These are phyloP conservation scores for Fusarium aywerte DNA, from an alignment of 2,329 filamentous ascomycete species.

Conservation along the genomic window DNA sequence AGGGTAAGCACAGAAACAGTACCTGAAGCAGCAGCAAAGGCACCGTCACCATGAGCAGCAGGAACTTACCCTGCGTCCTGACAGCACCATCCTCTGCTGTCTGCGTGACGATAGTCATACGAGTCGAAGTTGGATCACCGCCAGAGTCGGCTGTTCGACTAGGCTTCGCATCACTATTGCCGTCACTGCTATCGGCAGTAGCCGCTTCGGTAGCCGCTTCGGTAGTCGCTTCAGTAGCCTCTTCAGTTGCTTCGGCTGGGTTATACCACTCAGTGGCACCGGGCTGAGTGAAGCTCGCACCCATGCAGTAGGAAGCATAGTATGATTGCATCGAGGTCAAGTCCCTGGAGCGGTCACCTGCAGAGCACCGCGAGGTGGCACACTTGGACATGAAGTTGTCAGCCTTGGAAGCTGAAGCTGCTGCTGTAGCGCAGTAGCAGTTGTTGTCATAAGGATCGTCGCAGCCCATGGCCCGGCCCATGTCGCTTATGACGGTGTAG, in stretches of 20 bases:
- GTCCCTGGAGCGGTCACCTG: constrained; percentile 40
- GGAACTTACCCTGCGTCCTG: constrained; percentile 46
- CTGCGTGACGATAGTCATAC: constrained; percentile 42
- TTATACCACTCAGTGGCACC: constrained; percentile 44
- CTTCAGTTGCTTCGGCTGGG: constrained; percentile 35
- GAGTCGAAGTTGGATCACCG: constrained; percentile 35
- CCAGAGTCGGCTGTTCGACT: constrained; percentile 39
- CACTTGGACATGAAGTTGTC: constrained; percentile 40
- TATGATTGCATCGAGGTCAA: constrained; percentile 43
- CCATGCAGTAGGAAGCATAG: constrained; percentile 46
- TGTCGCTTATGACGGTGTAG: constrained; percentile 24
- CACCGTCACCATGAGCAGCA: constrained; percentile 43
- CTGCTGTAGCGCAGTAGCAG: constrained; percentile 44
- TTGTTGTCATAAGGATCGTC: constrained; percentile 42
- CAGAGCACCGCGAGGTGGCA: constrained; percentile 31
- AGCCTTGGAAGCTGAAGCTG: constrained; percentile 35
- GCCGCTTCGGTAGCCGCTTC: constrained; percentile 31
- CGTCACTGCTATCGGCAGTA: background rate
- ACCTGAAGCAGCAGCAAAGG: constrained; percentile 46
- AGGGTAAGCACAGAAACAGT: constrained; percentile 30
- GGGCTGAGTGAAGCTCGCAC: constrained; percentile 41
- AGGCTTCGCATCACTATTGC: constrained; percentile 22
- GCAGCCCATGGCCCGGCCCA: constrained; percentile 41
- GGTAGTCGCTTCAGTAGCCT: constrained; percentile 27
- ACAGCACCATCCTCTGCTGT: constrained; percentile 41